Base-by-base conservation (phyloP, 2,329 filamentous ascomycete genomes). In the Microsporum canis region DNA sequence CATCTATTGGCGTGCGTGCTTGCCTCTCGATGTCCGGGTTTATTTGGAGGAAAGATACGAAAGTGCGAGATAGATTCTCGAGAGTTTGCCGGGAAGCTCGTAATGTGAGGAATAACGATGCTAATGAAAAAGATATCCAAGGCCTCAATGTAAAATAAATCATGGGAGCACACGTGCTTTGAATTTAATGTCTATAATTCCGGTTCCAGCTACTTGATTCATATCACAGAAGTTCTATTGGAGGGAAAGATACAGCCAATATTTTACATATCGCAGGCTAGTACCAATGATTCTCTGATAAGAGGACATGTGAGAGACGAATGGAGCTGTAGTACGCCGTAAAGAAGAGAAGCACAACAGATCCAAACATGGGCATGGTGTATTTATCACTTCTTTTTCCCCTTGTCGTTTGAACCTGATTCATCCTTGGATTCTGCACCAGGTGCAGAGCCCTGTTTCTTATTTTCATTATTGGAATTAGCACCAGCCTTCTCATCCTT, bases 1-100 rank as follows among this genome's bases (percentile, higher is more conserved):
- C 92, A 99, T 73, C 74, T 97, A 3, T 80, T 97, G 14, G 92
- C 92, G 1, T 95, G 89, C 71, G 74, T 92, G 45, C 72, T 97
- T 60, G 86, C 80, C 4, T 86, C 89, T 71, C 78, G 79, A 55
- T 91, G 88, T 77, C 71, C 70, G 0, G 72, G 64, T 2, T 71
- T 85, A 33, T 80, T 94, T 66, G 80, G 78, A 3, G 68, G 68
- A 0, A 82, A 82, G 66, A 78, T 87, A 14, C 78, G 81, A 61
- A 79, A 82, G 66, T 78, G 76, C 67, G 68, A 70, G 45, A 79
- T 87, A 14, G 57, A 17, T 45, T 34, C 58, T 36, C 51, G 33
- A 3, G 62, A 62, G 14, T 45, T 60, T 53, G 62, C 62, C 3
- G 62, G 41, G n/a, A 55, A 59, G 23, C 31, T 61, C 55, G 62